Base-by-base conservation (phyloP, 2,329 filamentous ascomycete species). In the Alternaria postmessia region DNA sequence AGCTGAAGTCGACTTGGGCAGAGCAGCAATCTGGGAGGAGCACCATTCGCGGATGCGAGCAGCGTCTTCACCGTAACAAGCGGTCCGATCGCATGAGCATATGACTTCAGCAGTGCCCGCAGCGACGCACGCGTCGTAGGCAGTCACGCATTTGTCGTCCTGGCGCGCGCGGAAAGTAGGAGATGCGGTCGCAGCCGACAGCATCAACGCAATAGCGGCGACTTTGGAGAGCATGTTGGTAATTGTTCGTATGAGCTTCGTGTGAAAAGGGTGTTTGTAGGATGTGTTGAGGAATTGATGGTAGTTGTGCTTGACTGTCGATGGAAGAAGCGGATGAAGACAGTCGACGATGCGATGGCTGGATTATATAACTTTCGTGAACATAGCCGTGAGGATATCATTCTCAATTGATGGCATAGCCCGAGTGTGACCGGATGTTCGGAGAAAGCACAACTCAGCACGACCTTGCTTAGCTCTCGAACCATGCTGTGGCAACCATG, bases 41-140 rank as follows among this genome's bases (percentile, higher is more conserved):
- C 63, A 65, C 41, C 22, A 65, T n/a, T 56, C 51, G 22, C 63
- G 57, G 24, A 46, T 51, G 11, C 63, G 57, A 2, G 54, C 60
- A 11, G 57, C 59, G 32, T 65, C 63, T 28, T 65, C 54, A 12
- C 63, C 63, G 3, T 49, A 9, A n/a, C 63, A 65, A 11, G 57
- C 20, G n/a, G 51, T 41, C 1, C 59, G 48, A 22, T 59, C 56
- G 48, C 63, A 65, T 8, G 38, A 39, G 36, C 63, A 65, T 16
- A 61, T 57, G 20, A 63, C 63, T n/a, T 61, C 26, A 43, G 61
- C 60, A 22, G 54, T 57, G 7, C 63, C 63, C 16, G 63, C 59
- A 7, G 57, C 63, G 20, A 63, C 24, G 43, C 63, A 65, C 0
- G 60, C 32, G 22, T 58, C 54, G 54, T 61, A 65, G 26, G 60